Conservation (phyloP, 495 filamentous ascomycete genomes). For the Haplographium delicatum region DNA sequence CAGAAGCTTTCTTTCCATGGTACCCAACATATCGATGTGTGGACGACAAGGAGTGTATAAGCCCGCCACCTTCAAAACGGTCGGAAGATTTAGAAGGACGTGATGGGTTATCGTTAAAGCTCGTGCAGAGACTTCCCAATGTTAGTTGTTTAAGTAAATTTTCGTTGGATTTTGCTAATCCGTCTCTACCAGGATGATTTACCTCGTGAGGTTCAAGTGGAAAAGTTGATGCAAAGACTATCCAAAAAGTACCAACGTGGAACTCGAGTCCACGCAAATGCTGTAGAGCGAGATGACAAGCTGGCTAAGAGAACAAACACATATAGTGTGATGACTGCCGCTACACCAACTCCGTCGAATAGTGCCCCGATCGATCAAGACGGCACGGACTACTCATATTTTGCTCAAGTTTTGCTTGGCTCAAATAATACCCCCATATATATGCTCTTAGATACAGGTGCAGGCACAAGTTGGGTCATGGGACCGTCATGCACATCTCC, state of each 20-base stretch:
- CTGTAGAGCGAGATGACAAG: conserved; percentile 21
- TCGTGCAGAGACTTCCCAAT: conserved; percentile 17
- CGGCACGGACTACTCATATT: conserved; percentile 74
- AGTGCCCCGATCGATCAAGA: conserved; percentile 67
- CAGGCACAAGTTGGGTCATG: conserved; percentile 76
- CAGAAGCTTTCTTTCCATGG: conserved; percentile 31
- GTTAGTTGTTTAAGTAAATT: conserved; percentile 1
- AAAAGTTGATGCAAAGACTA: conserved; percentile 10
- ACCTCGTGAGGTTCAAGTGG: conserved; percentile 12
- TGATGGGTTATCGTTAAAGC: conserved; percentile 9
- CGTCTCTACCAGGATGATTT: neutral
- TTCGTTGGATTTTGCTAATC: conserved; percentile 1
- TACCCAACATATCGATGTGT: conserved; percentile 14
- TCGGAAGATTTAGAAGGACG: neutral
- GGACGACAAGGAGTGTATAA: conserved; percentile 1
- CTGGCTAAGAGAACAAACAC: conserved; percentile 42
- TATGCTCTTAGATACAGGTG: conserved; percentile 76
- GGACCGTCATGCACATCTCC: conserved; percentile 52
- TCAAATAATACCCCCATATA: conserved; percentile 57
- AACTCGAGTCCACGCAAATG: neutral
- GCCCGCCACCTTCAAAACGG: neutral
- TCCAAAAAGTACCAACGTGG: conserved; percentile 17
- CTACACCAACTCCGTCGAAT: conserved; percentile 46
- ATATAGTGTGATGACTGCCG: conserved; percentile 53
- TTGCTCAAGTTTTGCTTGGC: conserved; percentile 62